Base-by-base conservation (phyloP, 2,329 filamentous ascomycete species). In the Pseudogymnoascus sp. region DNA sequence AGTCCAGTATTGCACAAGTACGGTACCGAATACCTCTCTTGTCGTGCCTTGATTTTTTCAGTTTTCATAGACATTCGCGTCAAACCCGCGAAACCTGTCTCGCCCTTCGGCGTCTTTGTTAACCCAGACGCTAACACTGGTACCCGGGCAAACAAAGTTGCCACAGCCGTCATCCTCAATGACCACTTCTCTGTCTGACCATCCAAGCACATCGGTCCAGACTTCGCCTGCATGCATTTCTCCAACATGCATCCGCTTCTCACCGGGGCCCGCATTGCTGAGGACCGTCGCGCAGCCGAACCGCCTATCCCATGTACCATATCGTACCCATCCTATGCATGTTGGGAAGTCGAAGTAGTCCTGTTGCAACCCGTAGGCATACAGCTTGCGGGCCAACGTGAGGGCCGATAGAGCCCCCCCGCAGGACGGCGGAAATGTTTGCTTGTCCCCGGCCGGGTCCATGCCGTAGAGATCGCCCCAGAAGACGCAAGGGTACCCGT, bases 391-490 rank as follows among this genome's bases (percentile, higher is more conserved):
- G 1, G 84, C 84, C 8, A 87, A 79, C 38, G 84, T 79, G 21
- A 90, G 77, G 14, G 81, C 78, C 0, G 85, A 82, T 0, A 90
- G 77, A 56, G 78, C 79, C 8, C 79, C 80, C 31, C 79, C 80
- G 63, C 81, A 83, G 3, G 81, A 76, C 0, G 84, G 84, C 3
- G 75, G 75, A 63, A 82, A 78, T 3, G 80, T 64, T 21, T 74
- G 76, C n/a, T 76, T 70, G 16, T 81, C 76, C 59, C 75, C 70
- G 56, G 73, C 75, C n/a, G 75, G 79, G 49, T 76, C 72, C 59
- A 86, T 84, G 21, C 87, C 87, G 72, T 88, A 89, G 0, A 90
- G 72, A 69, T 90, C 87, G 23, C 87, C 86, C 71, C 86, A 90
- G 72, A 91, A 91, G 37, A 89, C 76, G 68, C 85, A 89, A 0